Evolutionary conservation across 2,329 filamentous ascomycete species (phyloP).

Genomic region (Aphanocladium album): DNA sequence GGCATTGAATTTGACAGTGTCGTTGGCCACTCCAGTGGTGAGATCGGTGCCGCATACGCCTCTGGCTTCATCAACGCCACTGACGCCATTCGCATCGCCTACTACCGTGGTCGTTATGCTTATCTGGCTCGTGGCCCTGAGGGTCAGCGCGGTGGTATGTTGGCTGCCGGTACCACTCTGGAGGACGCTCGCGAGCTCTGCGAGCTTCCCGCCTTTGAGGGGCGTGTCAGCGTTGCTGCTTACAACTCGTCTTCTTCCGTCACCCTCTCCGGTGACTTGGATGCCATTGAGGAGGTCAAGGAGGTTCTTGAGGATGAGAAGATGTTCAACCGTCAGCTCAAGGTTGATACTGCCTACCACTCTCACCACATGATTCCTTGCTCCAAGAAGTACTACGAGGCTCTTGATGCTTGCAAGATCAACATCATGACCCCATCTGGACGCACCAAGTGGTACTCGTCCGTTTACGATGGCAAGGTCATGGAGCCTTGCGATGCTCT

Average conservation of each 20-base stretch:
- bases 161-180: constrained; percentile 18
- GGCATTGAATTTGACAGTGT: constrained; percentile 31
- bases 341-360: constrained; percentile 20
- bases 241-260: constrained; percentile 21
- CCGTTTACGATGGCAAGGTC: constrained; percentile 16
- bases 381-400: constrained; percentile 11
- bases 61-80: constrained; percentile 33
- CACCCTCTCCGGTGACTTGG: constrained; percentile 19
- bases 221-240: constrained; percentile 20
- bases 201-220: constrained; percentile 16
- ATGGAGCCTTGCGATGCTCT: constrained; percentile 13
- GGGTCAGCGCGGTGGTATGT: constrained; percentile 17
- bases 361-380: constrained; percentile 13
- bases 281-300: constrained; percentile 16
- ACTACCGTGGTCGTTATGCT: constrained; percentile 16
- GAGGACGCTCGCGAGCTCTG: constrained; percentile 17
- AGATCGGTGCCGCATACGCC: constrained; percentile 47
- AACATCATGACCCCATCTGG: constrained; percentile 10
- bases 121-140: constrained; percentile 10
- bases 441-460: constrained; percentile 16
- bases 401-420: constrained; percentile 12
- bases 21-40: constrained; percentile 46
- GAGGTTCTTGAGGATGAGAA: constrained; percentile 16
- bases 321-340: constrained; percentile 16
- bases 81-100: constrained; percentile 23